Conservation (phyloP, 495 filamentous ascomycete genomes). For the Xylaria palmicola region DNA sequence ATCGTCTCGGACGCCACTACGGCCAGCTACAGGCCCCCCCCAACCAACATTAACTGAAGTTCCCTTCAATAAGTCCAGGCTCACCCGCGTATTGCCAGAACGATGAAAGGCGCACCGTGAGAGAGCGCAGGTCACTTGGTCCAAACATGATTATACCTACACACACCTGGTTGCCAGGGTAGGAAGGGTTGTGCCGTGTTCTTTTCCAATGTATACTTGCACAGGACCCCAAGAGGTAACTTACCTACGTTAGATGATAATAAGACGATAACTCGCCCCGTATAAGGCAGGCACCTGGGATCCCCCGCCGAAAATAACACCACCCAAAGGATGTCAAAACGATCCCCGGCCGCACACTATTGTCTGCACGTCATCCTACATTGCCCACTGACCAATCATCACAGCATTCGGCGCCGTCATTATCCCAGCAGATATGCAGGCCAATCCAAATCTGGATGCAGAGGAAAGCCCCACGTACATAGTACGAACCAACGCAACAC, state of each 20-base stretch:
- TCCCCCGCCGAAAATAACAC: conserved; percentile 6
- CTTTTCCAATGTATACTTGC: too few species aligned
- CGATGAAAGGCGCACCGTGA: background rate
- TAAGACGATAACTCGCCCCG: too few species aligned
- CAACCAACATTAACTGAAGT: too few species aligned
- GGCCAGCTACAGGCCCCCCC: conserved; percentile 9
- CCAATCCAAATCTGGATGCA: conserved; percentile 13
- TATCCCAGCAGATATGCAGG: background rate
- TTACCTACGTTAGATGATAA: too few species aligned
- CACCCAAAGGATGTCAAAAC: background rate
- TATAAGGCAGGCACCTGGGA: too few species aligned
- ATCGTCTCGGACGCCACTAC: background rate
- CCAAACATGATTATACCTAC: background rate
- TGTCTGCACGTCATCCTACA: conserved; percentile 17
- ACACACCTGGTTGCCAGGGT: too few species aligned
- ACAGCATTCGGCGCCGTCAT: background rate
- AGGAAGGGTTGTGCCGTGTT: too few species aligned
- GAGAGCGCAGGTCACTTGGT: background rate
- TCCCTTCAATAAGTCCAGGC: too few species aligned
- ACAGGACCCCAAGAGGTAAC: too few species aligned
- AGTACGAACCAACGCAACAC: background rate
- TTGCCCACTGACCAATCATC: background rate
- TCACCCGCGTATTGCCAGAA: too few species aligned
- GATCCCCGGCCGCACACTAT: conserved; percentile 3
- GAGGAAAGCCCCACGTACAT: background rate